A percentile compares a stretch with the other conserved stretches of the same genome.
Conservation (phyloP, 495 filamentous ascomycete species). For the Usnea hakonensis region DNA sequence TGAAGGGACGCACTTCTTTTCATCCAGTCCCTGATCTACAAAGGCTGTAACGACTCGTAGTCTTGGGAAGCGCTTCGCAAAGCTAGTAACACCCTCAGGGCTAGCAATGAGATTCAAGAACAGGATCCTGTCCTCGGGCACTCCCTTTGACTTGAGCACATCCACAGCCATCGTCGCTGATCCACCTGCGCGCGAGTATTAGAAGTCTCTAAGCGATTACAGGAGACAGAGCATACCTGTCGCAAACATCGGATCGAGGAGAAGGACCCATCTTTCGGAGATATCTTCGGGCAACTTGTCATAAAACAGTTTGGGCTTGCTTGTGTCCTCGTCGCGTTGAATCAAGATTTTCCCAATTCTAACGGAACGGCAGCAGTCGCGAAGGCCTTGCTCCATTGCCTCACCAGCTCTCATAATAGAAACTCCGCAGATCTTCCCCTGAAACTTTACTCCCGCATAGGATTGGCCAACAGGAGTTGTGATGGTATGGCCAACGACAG, state of each 20-base stretch:
- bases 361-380: conserved; percentile 94
- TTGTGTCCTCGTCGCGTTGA: conserved; percentile 92
- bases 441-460: conserved; percentile 89
- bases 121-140: conserved; percentile 88
- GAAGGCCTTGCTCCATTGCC: conserved; percentile 93
- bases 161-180: conserved; percentile 96
- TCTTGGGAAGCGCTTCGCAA: conserved; percentile 87
- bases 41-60: conserved; percentile 93
- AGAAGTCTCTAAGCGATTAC: neutral
- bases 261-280: conserved; percentile 79
- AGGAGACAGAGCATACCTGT: conserved; percentile 55
- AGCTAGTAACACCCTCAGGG: conserved; percentile 81
- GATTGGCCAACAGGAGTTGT: conserved; percentile 82
- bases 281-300: conserved; percentile 96
- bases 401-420: conserved; percentile 98
- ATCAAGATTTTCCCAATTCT: conserved; percentile 98
- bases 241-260: conserved; percentile 98
- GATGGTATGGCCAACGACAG: conserved; percentile 76
- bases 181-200: conserved; percentile 52
- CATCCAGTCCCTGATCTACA: conserved; percentile 87
- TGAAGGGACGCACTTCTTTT: conserved; percentile 71
- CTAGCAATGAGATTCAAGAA: conserved; percentile 96
- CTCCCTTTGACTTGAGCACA: conserved; percentile 76
- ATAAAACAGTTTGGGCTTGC: conserved; percentile 86
- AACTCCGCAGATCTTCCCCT: conserved; percentile 97